Base-by-base conservation (phyloP, 345 rosid species). In the Salix brachista region DNA sequence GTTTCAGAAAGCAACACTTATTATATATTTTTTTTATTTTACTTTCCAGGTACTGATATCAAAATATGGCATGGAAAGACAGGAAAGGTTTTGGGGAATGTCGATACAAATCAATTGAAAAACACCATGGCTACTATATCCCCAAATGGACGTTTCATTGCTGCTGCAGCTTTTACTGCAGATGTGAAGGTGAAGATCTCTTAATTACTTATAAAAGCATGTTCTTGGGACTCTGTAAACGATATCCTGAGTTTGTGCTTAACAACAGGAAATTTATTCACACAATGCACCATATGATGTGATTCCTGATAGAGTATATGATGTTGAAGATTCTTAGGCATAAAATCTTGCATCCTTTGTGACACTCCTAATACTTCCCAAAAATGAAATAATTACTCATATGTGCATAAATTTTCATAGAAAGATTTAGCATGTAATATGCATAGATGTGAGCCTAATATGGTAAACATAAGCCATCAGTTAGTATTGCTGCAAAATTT, bases 91-190 rank as follows among this genome's bases (percentile, higher is more conserved):
- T 68, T 94, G 84, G 98, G 97, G 62, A 84, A 85, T 80, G 97
- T 90, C 23, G 99, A 96, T 83, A 91, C 99, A 76, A 96, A 96
- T 86, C 99, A 94, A 78, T 84, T 96, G 87, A 96, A 93, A 84
- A 96, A 96, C 81, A 87, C 80, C 74, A 96, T 91, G 97, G 95
- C 94, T 77, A 84, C 91, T 71, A 80, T 96, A 76, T 96, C 99
- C 67, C 97, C 99, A 62, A 91, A 94, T 89, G 99, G 99, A 39
- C 98, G 97, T 42, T 96, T 96, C 77, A 69, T 96, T 84, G 98
- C 99, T 75, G 97, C 98, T 61, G 99, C 99, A 46, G 98, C 99
- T 46, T 96, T 96, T 84, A 93, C 98, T 39, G 99, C 99, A 13
- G 98, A 94, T 88, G 99, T 96, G 70, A 96, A 96, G 97, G 99